Conservation (phyloP, 768 basidiomycete species). For the Ramaria rubella region DNA sequence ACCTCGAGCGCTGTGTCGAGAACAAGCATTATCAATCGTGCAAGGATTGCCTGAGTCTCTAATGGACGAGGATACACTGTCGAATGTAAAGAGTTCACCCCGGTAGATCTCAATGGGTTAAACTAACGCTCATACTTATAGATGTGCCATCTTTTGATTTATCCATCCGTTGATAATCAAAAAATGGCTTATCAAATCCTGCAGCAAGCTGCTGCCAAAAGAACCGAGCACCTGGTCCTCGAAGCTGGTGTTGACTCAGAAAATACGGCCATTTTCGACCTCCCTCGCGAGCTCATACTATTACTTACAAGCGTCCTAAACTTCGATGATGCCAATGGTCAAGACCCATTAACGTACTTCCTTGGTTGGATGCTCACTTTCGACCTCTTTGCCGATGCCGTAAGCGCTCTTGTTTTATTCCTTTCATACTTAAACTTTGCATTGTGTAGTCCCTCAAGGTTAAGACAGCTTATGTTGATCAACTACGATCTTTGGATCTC, state of each 20-base stretch:
- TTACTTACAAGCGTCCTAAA: slow-evolving; percentile 49
- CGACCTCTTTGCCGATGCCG: slow-evolving; percentile 77
- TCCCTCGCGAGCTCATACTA: slow-evolving; percentile 62
- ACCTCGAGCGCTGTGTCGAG: slow-evolving; percentile 62
- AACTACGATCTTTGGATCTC: slow-evolving; percentile 66
- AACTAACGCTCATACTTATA: slow-evolving; percentile 23
- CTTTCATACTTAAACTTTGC: background rate
- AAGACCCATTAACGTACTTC: slow-evolving; percentile 58
- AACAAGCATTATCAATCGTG: slow-evolving; percentile 61
- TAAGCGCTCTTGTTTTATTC: slow-evolving; percentile 31
- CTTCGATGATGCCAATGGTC: slow-evolving; percentile 28
- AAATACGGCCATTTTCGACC: slow-evolving; percentile 39
- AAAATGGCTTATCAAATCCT: slow-evolving; percentile 73
- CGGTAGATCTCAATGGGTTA: background rate
- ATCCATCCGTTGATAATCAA: slow-evolving; percentile 59
- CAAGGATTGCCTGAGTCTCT: slow-evolving; percentile 58
- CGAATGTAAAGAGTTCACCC: slow-evolving; percentile 43
- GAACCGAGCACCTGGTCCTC: slow-evolving; percentile 79
- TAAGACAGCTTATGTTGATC: slow-evolving; percentile 77
- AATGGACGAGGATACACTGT: slow-evolving; percentile 55
- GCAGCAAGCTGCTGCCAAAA: slow-evolving; percentile 57
- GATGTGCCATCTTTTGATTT: slow-evolving; percentile 77
- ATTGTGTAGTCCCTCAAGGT: slow-evolving; percentile 74
- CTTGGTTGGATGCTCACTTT: slow-evolving; percentile 87
- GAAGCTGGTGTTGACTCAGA: slow-evolving; percentile 80